phyloP scores from a whole-genome alignment of 768 basidiomycete genomes.

The Russula ochroleuca region DNA sequence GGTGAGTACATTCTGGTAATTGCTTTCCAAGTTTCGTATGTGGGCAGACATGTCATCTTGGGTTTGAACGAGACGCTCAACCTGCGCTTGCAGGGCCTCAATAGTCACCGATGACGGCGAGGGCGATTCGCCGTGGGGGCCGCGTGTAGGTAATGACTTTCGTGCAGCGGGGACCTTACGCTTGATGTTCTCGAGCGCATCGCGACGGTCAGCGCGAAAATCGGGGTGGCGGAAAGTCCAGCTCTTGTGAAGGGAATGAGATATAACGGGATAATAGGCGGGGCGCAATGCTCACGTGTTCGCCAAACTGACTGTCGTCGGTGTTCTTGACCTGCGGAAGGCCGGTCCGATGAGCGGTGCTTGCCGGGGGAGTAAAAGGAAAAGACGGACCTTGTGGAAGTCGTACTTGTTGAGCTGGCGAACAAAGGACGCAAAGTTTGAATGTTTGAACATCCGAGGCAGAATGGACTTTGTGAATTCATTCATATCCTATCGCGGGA shows the following conservation, averaged over 20 bases:
- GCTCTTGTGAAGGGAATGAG: constrained; percentile 31
- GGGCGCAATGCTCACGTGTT: constrained; percentile 42
- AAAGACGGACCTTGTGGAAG: constrained; percentile 72
- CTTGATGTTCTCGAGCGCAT: constrained; percentile 62
- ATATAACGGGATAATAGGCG: constrained; percentile 30
- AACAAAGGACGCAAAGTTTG: constrained; percentile 90
- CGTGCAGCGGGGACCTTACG: constrained; percentile 48
- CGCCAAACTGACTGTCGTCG: constrained; percentile 70
- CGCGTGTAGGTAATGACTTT: constrained; percentile 31
- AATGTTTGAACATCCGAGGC: constrained; percentile 92
- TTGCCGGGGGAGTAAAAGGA: constrained; percentile 16
- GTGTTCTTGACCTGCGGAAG: constrained; percentile 65
- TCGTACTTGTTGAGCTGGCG: constrained; percentile 95
- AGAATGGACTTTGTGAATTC: constrained; percentile 89
- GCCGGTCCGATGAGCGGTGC: constrained; percentile 22
- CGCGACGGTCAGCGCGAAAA: constrained; percentile 48
- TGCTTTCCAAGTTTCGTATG: constrained; percentile 54
- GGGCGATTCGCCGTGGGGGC: constrained; percentile 30
- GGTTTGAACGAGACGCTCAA: constrained; percentile 44
- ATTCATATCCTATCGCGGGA: constrained; percentile 70
- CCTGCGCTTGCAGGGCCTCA: constrained; percentile 44
- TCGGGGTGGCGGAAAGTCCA: constrained; percentile 55
- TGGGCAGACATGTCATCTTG: constrained; percentile 52
- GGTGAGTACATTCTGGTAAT: constrained; percentile 62
- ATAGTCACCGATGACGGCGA: constrained; percentile 32